Percentiles rank a stretch among this genome's conserved stretches.
phyloP scores from a whole-genome alignment of 441 rosid genomes.

The Erodium trifolium region DNA sequence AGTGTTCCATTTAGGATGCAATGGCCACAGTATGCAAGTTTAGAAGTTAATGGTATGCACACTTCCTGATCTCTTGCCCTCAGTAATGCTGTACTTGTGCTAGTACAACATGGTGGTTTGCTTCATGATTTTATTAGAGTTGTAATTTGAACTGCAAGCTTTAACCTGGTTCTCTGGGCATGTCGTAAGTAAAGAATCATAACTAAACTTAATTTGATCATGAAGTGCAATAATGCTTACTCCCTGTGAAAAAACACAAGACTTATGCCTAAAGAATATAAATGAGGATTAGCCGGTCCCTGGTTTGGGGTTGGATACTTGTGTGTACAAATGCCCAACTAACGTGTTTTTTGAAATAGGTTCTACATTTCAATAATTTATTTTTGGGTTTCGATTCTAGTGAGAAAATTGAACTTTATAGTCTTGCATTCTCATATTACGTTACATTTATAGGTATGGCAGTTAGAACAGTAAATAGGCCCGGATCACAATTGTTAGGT shows the following conservation, averaged over 20 bases:
- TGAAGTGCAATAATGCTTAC: neutral
- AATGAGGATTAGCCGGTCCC: neutral
- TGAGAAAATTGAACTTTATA: neutral
- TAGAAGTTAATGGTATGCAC: constrained; percentile 20
- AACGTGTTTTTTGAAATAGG: neutral
- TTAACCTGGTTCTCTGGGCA: too few relatives aligned
- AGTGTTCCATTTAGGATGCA: constrained; percentile 22
- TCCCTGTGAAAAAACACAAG: neutral
- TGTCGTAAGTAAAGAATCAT: neutral
- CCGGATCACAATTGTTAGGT: constrained; percentile 17
- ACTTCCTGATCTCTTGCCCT: constrained; percentile 1
- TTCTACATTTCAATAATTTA: neutral
- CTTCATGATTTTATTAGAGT: too few relatives aligned
- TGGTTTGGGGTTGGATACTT: neutral
- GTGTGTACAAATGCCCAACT: neutral
- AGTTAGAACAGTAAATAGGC: constrained; percentile 16
- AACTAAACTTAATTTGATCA: neutral
- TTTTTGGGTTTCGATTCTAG: neutral
- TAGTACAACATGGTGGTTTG: neutral
- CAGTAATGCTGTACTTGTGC: neutral
- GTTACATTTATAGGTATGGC: constrained; percentile 12
- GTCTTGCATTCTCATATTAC: neutral
- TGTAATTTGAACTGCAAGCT: too few relatives aligned
- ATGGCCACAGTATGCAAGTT: constrained; percentile 18
- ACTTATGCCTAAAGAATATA: neutral